phyloP scores from a whole-genome alignment of 306 rosid species.

The Geum urbanum region DNA sequence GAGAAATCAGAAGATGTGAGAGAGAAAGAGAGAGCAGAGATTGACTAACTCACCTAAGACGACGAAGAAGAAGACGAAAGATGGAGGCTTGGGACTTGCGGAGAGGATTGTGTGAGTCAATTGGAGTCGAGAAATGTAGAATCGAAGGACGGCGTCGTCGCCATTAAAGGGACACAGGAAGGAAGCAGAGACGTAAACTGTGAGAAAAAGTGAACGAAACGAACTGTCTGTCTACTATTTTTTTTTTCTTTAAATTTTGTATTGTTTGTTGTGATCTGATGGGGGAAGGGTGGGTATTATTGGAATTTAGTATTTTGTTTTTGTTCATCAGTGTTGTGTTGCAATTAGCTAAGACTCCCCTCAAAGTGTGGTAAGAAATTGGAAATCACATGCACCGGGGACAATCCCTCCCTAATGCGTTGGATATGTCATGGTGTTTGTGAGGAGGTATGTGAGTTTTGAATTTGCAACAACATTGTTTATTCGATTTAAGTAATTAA shows the following conservation, averaged over 20 bases:
- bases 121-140: background rate
- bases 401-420: no score
- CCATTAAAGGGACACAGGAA: constrained; percentile 7
- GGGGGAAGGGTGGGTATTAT: background rate
- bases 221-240: constrained; percentile 3
- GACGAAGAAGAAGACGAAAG: background rate
- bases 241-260: background rate
- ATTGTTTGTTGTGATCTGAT: background rate
- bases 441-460: no score
- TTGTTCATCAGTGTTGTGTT: background rate
- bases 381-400: background rate
- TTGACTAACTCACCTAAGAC: constrained; percentile 8
- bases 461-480: no score
- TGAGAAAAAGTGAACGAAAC: constrained; percentile 10
- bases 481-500: no score
- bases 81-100: constrained; percentile 6
- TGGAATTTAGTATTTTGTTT: background rate
- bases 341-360: background rate
- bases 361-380: background rate
- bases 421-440: no score
- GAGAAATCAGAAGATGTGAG: background rate
- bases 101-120: constrained; percentile 12
- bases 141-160: constrained; percentile 5
- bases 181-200: constrained; percentile 12
- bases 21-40: background rate